phyloP scores from a whole-genome alignment of 2,329 filamentous ascomycete genomes.

The Diaporthe batatas region DNA sequence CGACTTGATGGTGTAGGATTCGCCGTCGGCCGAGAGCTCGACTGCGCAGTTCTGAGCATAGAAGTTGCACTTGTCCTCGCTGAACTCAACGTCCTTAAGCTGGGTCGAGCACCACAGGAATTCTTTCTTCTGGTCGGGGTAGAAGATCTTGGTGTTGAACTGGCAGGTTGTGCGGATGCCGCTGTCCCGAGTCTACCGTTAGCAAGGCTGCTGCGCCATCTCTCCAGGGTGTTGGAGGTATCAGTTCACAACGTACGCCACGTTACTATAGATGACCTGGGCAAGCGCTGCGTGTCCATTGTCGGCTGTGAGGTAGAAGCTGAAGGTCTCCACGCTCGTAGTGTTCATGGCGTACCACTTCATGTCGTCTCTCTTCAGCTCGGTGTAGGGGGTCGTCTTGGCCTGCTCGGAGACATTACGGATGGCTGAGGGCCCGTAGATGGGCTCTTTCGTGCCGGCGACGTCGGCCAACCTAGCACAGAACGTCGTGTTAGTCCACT shows the following conservation, averaged over 20 bases:
- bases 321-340: slow-evolving; percentile 94
- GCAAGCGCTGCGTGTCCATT: slow-evolving; percentile 81
- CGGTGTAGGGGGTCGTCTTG: slow-evolving; percentile 82
- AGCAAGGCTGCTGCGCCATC: slow-evolving; percentile 41
- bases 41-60: slow-evolving; percentile 88
- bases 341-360: slow-evolving; percentile 86
- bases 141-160: slow-evolving; percentile 95
- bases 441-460: slow-evolving; percentile 94
- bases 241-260: slow-evolving; percentile 74
- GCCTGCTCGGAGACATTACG: slow-evolving; percentile 87
- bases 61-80: slow-evolving; percentile 84
- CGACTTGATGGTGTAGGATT: slow-evolving; percentile 89
- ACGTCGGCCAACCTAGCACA: slow-evolving; percentile 76
- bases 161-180: slow-evolving; percentile 91
- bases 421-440: slow-evolving; percentile 92
- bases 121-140: slow-evolving; percentile 77
- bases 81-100: slow-evolving; percentile 84
- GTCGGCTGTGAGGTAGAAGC: slow-evolving; percentile 89
- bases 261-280: slow-evolving; percentile 98
- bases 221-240: slow-evolving; percentile 41
- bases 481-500: slow-evolving; percentile 44
- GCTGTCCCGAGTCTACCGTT: slow-evolving; percentile 59
- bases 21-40: slow-evolving; percentile 87
- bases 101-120: slow-evolving; percentile 88
- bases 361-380: slow-evolving; percentile 81